Base-by-base conservation (phyloP, 371 early-diverging fungal genomes). In the Mortierella sp. region DNA sequence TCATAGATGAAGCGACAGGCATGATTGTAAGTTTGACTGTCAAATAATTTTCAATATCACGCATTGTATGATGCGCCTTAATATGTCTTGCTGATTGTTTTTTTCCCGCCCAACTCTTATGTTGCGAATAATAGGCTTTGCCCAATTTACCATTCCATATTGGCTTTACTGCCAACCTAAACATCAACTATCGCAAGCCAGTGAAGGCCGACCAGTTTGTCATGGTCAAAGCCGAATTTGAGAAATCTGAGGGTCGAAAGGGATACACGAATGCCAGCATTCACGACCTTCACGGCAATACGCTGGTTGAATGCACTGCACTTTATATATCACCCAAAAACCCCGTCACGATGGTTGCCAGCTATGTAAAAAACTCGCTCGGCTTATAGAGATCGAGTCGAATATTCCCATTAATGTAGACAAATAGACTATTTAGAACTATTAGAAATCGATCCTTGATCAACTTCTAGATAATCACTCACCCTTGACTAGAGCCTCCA, bases 131-230 rank as follows among this genome's bases (percentile, higher is more conserved):
- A 37, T 73, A 89, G 90, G 87, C 90, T 8, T 64, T 90, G 11
- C 89, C 89, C 11, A 84, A 80, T 60, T 74, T 93, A 26, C 94
- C 94, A 16, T 88, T 88, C 77, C 88, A 87, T 54, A 84, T 91
- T 28, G 95, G 92, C 11, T 89, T 94, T 68, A 95, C 95, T 0
- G 95, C 94, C 2, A 91, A 92, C 75, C 83, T 95, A 60, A 91
- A 91, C 66, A 79, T 95, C 49, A 88, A 93, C 74, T 95, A 94
- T 72, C 92, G 93, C 57, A 78, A 79, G 22, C 94, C 94, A 3
- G 93, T 91, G 66, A 83, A 84, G 49, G 92, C 93, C 0, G 85
- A 91, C 54, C 91, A 92, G 72, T 88, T 92, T 81, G 88, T 94
- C 3, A 89, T 91, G 49, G 76, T 93, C 62, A 86, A 84, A 8